These are phyloP conservation scores for Globisporangium iwayamae DNA, from an alignment of 352 stramenopile genomes.

Conservation along the genomic window DNA sequence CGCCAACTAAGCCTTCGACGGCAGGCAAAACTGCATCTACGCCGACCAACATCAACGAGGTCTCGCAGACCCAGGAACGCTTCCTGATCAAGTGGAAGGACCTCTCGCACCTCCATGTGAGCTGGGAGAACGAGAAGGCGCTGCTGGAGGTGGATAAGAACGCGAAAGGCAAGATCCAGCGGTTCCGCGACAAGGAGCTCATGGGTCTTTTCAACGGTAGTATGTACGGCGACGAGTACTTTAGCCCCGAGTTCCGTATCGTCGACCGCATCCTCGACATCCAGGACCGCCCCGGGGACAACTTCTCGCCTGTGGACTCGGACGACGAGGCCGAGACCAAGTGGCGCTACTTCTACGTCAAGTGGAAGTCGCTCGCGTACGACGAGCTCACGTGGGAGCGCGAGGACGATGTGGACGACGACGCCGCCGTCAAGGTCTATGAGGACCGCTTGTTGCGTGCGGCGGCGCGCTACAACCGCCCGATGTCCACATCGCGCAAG, in stretches of 20 bases:
- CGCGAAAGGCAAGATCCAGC: conserved; percentile 84
- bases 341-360: conserved; percentile 96
- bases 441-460: conserved; percentile 55
- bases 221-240: conserved; percentile 85
- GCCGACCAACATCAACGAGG: conserved; percentile 13
- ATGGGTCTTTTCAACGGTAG: conserved; percentile 40
- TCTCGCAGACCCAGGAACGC: conserved; percentile 38
- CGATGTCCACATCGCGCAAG: conserved; percentile 26
- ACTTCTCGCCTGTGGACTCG: conserved; percentile 53
- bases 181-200: conserved; percentile 77
- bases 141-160: conserved; percentile 84
- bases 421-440: conserved; percentile 80
- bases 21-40: conserved; percentile 4
- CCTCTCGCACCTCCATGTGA: conserved; percentile 87
- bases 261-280: conserved; percentile 90
- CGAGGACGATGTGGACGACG: conserved; percentile 93
- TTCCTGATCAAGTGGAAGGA: conserved; percentile 91
- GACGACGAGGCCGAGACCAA: conserved; percentile 33
- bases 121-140: conserved; percentile 85
- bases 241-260: conserved; percentile 86
- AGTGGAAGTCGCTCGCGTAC: conserved; percentile 98
- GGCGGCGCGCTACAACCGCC: conserved; percentile 47
- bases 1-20: background rate
- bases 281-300: conserved; percentile 67
- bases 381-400: conserved; percentile 98